Evolutionary conservation across 2,329 filamentous ascomycete species (phyloP).

Genomic region (Paraconiothyrium sp.): DNA sequence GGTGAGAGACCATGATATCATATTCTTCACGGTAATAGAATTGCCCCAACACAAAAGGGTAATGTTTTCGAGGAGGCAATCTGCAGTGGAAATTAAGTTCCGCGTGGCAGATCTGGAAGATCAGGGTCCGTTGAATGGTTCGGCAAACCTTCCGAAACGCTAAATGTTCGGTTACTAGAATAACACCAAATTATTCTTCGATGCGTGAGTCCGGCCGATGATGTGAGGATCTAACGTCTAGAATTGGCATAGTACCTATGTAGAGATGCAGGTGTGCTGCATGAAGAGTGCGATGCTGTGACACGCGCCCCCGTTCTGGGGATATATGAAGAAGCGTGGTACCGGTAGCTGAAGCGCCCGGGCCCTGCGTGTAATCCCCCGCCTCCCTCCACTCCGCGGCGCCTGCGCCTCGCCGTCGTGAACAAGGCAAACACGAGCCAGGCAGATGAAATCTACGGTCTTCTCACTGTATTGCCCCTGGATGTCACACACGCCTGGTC

Average conservation of each 20-base stretch:
- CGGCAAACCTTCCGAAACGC: too few relatives aligned
- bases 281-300: neutral
- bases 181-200: too few relatives aligned
- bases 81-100: too few relatives aligned
- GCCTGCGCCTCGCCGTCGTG: neutral
- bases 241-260: neutral
- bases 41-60: too few relatives aligned
- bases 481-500: neutral
- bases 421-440: neutral
- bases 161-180: too few relatives aligned
- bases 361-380: neutral
- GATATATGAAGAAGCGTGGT: neutral
- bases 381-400: neutral
- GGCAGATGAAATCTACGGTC: too few relatives aligned
- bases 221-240: neutral
- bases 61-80: too few relatives aligned
- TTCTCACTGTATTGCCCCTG: neutral
- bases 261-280: neutral
- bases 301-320: neutral
- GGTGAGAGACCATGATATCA: too few relatives aligned
- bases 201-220: too few relatives aligned
- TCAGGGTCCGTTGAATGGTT: too few relatives aligned
- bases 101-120: too few relatives aligned
- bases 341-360: neutral
- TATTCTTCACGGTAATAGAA: too few relatives aligned